Base-by-base conservation (phyloP, 768 basidiomycete species). In the Trametes maxima region DNA sequence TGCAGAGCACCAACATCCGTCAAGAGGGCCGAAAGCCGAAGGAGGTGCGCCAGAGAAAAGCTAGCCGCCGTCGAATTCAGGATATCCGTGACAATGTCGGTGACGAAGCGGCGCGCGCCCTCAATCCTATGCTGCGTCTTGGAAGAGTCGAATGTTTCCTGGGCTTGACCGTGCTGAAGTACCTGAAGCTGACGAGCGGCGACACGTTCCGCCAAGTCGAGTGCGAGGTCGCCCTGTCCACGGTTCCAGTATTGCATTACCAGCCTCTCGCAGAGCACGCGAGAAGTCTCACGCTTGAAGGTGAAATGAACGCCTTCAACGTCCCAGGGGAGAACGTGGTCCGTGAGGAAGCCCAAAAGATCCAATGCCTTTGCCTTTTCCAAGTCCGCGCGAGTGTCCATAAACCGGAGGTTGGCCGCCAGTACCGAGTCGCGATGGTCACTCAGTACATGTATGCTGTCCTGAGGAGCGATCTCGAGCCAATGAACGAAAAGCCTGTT, bases 401-500 rank as follows among this genome's bases (percentile, higher is more conserved):
- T 67, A 22, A 71, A 65, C 17, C 69, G 70, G 5, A 78, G 59
- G 52, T 83, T 83, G 11, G 78, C 75, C 39, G 75, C 66, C 53
- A 82, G 78, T 5, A 85, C 76, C 45, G 19, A 76, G 77, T 83
- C 82, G 24, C 53, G 65, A 28, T 62, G 37, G 33, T 37, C 49
- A 19, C 60, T 63, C 51, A 42, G 58, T 35, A 50, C 47, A 13
- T 35, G 7, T 17, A 39, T 67, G 19, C 71, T 72, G 43, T 80
- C 76, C n/a, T 70, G 67, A n/a, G 63, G 52, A 5, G 76, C 74
- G 53, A 76, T 68, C 12, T 73, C 48, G 22, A 77, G 62, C 39
- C 82, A 74, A 21, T 70, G 65, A n/a, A 74, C 70, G 64, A 82
- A 87, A 4, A 88, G 63, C 55, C 78, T 74, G 68, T 89, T 85